Conservation (phyloP, 2,329 filamentous ascomycete genomes). For the Pestalotiopsis fici region DNA sequence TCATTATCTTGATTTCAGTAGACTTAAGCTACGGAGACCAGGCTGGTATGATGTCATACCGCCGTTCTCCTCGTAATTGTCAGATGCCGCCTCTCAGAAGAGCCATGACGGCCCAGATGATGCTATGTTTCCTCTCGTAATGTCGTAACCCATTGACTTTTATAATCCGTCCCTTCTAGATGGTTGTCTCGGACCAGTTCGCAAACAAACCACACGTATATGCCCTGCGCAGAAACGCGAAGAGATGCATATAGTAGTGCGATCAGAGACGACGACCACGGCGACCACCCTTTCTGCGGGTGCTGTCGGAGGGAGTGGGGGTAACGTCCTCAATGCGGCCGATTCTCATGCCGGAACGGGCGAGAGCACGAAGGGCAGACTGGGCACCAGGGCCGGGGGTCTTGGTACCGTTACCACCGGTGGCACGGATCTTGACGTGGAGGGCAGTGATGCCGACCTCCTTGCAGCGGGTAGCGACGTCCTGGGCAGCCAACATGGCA, state of each 20-base stretch:
- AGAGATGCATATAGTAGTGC: conserved; percentile 29
- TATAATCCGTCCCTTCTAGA: conserved; percentile 23
- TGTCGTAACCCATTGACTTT: conserved; percentile 3
- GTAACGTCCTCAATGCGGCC: conserved; percentile 99
- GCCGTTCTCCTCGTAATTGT: conserved; percentile 76
- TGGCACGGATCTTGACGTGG: conserved; percentile 99
- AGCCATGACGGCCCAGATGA: conserved; percentile 47
- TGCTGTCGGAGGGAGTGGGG: conserved; percentile 98
- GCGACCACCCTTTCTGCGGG: conserved; percentile 99
- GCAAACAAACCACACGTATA: neutral
- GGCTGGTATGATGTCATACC: conserved; percentile 13
- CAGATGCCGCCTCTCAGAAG: conserved; percentile 56
- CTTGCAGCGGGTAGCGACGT: conserved; percentile 85
- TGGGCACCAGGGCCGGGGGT: conserved; percentile 98
- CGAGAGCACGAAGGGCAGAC: conserved; percentile 97
- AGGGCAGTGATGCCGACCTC: conserved; percentile 81
- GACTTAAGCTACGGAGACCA: conserved; percentile 17
- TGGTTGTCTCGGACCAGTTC: conserved; percentile 24
- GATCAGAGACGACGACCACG: conserved; percentile 99
- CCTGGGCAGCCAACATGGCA: conserved; percentile 99
- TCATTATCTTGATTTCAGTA: conserved; percentile 18
- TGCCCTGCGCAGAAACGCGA: conserved; percentile 1
- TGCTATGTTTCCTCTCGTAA: conserved; percentile 13
- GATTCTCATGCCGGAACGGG: conserved; percentile 99
- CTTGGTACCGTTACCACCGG: conserved; percentile 99